Percentiles rank a stretch among this genome's conserved stretches.
These are phyloP conservation scores for Rossbeevera mucosa DNA, from an alignment of 768 basidiomycete species.

Conservation along the genomic window DNA sequence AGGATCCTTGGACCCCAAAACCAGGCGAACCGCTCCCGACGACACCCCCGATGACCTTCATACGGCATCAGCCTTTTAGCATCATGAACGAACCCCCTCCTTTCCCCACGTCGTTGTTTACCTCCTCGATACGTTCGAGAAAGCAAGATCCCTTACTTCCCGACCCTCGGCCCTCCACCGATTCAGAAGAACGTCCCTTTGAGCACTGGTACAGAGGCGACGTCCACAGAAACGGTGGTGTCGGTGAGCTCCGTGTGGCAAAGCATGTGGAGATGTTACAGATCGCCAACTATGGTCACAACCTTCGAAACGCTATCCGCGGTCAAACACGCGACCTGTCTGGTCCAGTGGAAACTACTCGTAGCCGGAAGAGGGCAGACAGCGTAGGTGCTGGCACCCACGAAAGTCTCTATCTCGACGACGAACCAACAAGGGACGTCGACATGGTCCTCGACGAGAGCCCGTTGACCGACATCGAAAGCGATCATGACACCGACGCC, in stretches of 20 bases:
- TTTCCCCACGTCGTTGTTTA: conserved; percentile 43
- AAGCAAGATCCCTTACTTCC: conserved; percentile 28
- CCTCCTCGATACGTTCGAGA: conserved; percentile 40
- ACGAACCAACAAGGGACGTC: conserved; percentile 42
- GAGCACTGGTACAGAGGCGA: conserved; percentile 92
- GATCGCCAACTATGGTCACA: conserved; percentile 81
- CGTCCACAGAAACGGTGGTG: conserved; percentile 82
- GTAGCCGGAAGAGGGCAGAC: conserved; percentile 56
- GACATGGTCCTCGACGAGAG: conserved; percentile 69
- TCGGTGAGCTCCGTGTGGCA: conserved; percentile 75
- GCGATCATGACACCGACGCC: conserved; percentile 37
- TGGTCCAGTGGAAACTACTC: conserved; percentile 20
- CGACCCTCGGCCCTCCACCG: conserved; percentile 55
- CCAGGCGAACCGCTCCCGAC: conserved; percentile 29
- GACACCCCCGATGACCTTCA: conserved; percentile 31
- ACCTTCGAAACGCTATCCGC: conserved; percentile 34
- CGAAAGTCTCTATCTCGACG: conserved; percentile 67
- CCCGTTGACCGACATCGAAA: conserved; percentile 72
- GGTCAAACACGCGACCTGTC: conserved; percentile 26
- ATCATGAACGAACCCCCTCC: conserved; percentile 64
- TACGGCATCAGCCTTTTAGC: conserved; percentile 40
- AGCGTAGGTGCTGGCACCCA: conserved; percentile 55
- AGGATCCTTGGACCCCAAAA: conserved; percentile 29
- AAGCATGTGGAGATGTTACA: conserved; percentile 80
- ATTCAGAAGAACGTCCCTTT: conserved; percentile 79